Base-by-base conservation (phyloP, 2,329 filamentous ascomycete genomes). In the Fusarium sp. region DNA sequence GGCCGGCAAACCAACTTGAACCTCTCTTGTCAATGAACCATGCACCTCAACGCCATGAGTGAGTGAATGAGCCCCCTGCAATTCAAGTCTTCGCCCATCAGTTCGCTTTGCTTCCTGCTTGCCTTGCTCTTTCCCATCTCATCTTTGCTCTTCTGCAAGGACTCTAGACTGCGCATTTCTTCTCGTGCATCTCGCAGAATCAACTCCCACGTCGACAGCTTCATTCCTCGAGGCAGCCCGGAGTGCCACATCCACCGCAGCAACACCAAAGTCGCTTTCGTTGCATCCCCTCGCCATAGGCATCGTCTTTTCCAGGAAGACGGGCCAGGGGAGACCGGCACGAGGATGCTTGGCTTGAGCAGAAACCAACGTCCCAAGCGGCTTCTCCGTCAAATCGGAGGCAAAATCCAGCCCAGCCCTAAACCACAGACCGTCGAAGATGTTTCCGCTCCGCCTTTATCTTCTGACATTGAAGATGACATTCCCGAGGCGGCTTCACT, bases 391-490 rank as follows among this genome's bases (percentile, higher is more conserved):
- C 10, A 50, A 33, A 36, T 71, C n/a, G 33, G 58, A 31, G 63
- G 52, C 38, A 54, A 31, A 47, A 22, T 42, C 59, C 63, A 63
- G 54, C 50, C 60, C 38, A 71, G 69, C 29, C 65, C 73, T 31
- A 63, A 72, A 50, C 22, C 42, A 7, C 50, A 68, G 25, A 36
- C 71, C 10, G 58, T 69, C 27, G 66, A 73, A 31, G 65, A 76
- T 62, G 71, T 74, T 50, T 70, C 74, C 56, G 78, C 74, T 45
- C 75, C 75, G 6, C 81, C 82, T 13, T n/a, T 79, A 27, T 78
- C 80, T 20, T 81, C 75, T 31, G 80, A 78, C 18, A 76, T 78
- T 4, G 81, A 76, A 9, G 62, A 62, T 18, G 68, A 69, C 5
- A 45, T 61, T 5, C 66, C 65, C 20, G 33, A 65, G 6, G 36